Evolutionary conservation across 2,329 filamentous ascomycete genomes (phyloP).

Genomic region (Neofusicoccum sp.): DNA sequence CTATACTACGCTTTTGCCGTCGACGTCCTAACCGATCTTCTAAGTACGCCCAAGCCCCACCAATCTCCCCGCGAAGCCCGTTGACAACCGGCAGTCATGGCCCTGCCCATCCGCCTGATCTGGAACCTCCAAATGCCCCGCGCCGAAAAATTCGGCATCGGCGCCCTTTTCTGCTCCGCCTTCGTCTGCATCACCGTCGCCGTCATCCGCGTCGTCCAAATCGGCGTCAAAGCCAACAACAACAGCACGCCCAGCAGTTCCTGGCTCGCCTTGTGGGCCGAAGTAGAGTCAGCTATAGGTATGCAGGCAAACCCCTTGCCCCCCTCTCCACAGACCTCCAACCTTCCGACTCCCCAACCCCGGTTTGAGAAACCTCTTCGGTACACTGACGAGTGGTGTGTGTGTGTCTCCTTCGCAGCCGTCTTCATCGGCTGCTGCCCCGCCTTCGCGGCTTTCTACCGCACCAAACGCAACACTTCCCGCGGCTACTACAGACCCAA

Average conservation of each 20-base stretch:
- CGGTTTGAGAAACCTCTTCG: no score
- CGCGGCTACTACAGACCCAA: constrained; percentile 26
- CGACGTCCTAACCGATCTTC: constrained; percentile 40
- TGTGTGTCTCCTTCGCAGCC: constrained; percentile 18
- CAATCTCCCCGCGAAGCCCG: background rate
- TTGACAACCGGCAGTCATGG: constrained; percentile 36
- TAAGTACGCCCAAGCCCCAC: constrained; percentile 29
- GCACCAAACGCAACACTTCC: constrained; percentile 21
- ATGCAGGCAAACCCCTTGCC: background rate
- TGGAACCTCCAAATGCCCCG: constrained; percentile 40
- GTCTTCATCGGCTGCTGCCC: constrained; percentile 33
- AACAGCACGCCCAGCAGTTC: constrained; percentile 34
- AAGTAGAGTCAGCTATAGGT: constrained; percentile 42
- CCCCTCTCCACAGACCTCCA: no score
- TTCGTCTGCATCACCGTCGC: constrained; percentile 33
- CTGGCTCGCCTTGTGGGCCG: constrained; percentile 42
- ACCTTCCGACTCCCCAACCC: background rate
- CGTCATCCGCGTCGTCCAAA: constrained; percentile 36
- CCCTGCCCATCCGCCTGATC: constrained; percentile 40
- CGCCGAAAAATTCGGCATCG: constrained; percentile 37
- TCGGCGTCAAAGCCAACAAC: constrained; percentile 33
- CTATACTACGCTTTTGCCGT: constrained; percentile 41
- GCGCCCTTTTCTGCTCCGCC: constrained; percentile 31
- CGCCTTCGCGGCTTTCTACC: constrained; percentile 26
- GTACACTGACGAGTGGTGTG: no score